phyloP scores from a whole-genome alignment of 2,329 filamentous ascomycete species.

The Fusarium chlamydosporum region DNA sequence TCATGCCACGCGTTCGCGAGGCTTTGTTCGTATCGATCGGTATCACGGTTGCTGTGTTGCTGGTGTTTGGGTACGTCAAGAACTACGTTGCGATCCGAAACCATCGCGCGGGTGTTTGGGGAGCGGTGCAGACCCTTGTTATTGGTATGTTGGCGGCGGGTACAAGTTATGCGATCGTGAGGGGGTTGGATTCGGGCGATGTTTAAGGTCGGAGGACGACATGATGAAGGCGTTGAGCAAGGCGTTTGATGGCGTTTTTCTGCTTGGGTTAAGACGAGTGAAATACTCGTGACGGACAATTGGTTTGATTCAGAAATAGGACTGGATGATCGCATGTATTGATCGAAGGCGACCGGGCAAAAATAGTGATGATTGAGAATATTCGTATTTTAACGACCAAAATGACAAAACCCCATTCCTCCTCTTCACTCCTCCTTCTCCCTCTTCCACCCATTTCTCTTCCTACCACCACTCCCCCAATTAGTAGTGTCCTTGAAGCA shows the following conservation, averaged over 20 bases:
- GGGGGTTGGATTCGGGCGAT: slow-evolving; percentile 62
- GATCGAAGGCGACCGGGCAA: neutral
- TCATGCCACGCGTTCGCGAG: slow-evolving; percentile 62
- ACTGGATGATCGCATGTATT: neutral
- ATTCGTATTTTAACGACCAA: slow-evolving; percentile 39
- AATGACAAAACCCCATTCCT: slow-evolving; percentile 43
- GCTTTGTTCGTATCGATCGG: slow-evolving; percentile 71
- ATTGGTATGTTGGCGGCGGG: slow-evolving; percentile 76
- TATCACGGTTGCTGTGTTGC: slow-evolving; percentile 72
- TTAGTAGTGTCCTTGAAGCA: slow-evolving; percentile 49
- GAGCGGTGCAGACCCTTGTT: slow-evolving; percentile 74
- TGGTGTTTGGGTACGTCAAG: slow-evolving; percentile 76
- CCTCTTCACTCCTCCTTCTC: slow-evolving; percentile 3
- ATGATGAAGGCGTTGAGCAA: slow-evolving; percentile 16
- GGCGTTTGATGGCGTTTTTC: slow-evolving; percentile 35
- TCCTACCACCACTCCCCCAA: slow-evolving; percentile 39
- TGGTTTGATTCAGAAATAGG: neutral
- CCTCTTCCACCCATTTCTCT: neutral
- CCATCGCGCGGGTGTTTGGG: slow-evolving; percentile 67
- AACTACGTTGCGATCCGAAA: slow-evolving; percentile 68
- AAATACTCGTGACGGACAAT: slow-evolving; percentile 17
- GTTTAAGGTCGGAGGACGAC: slow-evolving; percentile 12
- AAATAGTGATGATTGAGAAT: slow-evolving; percentile 26
- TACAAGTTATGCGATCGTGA: slow-evolving; percentile 74
- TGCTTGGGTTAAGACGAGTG: slow-evolving; percentile 9